Conservation (phyloP, 2,329 filamentous ascomycete genomes). For the Aschersonia sp. region DNA sequence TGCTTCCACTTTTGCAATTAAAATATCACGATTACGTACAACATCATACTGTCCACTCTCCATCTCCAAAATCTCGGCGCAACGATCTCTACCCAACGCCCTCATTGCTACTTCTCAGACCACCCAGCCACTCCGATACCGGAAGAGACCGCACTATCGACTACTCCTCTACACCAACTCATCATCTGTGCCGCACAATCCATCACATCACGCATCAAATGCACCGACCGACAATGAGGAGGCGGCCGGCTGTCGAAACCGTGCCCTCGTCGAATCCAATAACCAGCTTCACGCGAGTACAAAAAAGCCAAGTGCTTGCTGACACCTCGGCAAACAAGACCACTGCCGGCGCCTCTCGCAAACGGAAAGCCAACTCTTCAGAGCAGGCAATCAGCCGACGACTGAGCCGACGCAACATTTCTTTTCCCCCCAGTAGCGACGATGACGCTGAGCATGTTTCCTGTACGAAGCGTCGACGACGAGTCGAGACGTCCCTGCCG, state of each 20-base stretch:
- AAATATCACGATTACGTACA: too few species aligned
- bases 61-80: too few species aligned
- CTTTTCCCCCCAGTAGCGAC: constrained; percentile 19
- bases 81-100: too few species aligned
- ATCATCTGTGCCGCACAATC: not conserved
- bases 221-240: constrained; percentile 4
- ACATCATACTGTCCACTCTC: too few species aligned
- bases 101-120: too few species aligned
- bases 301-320: constrained; percentile 21
- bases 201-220: not conserved
- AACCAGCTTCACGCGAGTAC: constrained; percentile 30
- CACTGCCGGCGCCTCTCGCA: constrained; percentile 13
- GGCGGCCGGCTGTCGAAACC: constrained; percentile 5
- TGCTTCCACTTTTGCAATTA: too few species aligned
- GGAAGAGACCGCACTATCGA: too few species aligned
- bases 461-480: constrained; percentile 5
- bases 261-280: constrained; percentile 16
- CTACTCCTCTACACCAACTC: not conserved
- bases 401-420: constrained; percentile 13
- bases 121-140: too few species aligned
- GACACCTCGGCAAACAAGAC: constrained; percentile 19
- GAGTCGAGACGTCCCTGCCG: constrained; percentile 9
- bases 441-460: constrained; percentile 10
- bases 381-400: constrained; percentile 11
- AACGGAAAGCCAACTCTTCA: constrained; percentile 20